phyloP scores from a whole-genome alignment of 345 rosid genomes.

The Rhizophora mangle region DNA sequence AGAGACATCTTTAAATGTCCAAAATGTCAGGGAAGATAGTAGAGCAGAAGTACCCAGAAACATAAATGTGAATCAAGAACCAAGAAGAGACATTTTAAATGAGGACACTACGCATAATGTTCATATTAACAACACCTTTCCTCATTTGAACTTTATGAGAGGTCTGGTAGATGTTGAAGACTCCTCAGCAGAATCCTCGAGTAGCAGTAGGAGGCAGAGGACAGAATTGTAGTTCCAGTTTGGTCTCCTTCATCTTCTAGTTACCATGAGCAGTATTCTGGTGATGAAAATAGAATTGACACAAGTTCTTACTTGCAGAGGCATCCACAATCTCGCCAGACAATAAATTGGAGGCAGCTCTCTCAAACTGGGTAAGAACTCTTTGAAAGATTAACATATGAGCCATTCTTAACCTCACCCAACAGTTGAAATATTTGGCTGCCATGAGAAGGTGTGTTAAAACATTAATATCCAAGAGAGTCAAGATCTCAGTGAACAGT shows the following conservation, averaged over 20 bases:
- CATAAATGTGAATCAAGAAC: conserved; percentile 50
- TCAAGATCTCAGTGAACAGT: no score
- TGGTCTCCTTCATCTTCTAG: conserved; percentile 77
- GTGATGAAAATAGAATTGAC: conserved; percentile 78
- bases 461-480: no score
- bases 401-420: no score
- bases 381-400: neutral
- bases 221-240: conserved; percentile 84
- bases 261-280: conserved; percentile 69
- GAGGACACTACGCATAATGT: conserved; percentile 33
- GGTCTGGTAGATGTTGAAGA: conserved; percentile 62
- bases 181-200: conserved; percentile 88
- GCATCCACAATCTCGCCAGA: conserved; percentile 77
- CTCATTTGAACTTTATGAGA: conserved; percentile 40
- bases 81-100: conserved; percentile 41
- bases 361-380: conserved; percentile 63
- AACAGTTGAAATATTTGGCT: no score
- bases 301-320: conserved; percentile 72
- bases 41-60: conserved; percentile 90
- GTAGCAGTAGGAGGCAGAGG: conserved; percentile 76
- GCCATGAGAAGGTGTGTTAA: neutral
- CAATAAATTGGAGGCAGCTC: conserved; percentile 78
- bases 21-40: conserved; percentile 48
- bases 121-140: conserved; percentile 30
- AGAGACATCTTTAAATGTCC: conserved; percentile 59